Percentiles rank a stretch among this genome's conserved stretches.
Conservation (phyloP, 805 yeast genomes). For the Starmerella cellae region DNA sequence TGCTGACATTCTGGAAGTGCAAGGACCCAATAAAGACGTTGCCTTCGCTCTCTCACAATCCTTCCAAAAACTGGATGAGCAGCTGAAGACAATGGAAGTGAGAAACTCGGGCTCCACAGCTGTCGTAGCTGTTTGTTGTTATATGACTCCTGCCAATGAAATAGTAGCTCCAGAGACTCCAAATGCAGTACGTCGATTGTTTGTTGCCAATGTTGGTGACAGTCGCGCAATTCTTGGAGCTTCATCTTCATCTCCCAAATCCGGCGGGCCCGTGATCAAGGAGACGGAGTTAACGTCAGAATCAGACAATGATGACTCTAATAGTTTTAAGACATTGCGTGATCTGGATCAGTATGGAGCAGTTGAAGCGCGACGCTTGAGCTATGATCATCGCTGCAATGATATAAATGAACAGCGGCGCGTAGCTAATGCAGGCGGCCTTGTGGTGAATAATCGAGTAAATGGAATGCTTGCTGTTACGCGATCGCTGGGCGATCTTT, state of each 20-base stretch:
- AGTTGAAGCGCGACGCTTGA: constrained; percentile 63
- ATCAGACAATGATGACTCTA: constrained; percentile 1
- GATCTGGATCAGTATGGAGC: constrained; percentile 20
- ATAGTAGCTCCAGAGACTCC: constrained; percentile 6
- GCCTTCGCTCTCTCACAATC: constrained; percentile 54
- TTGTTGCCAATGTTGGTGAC: constrained; percentile 94
- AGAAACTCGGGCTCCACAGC: constrained; percentile 91
- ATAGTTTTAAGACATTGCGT: constrained; percentile 9
- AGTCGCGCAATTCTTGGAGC: constrained; percentile 60
- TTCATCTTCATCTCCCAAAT: not conserved
- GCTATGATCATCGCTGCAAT: constrained; percentile 89
- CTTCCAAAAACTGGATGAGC: constrained; percentile 61
- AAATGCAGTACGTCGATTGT: constrained; percentile 44
- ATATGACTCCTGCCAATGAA: constrained; percentile 40
- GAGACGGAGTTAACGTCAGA: not conserved
- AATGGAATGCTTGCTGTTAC: constrained; percentile 94
- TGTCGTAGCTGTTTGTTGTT: constrained; percentile 77
- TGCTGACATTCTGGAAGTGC: constrained; percentile 29
- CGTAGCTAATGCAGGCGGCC: constrained; percentile 67
- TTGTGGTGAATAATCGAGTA: constrained; percentile 79
- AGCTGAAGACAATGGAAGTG: constrained; percentile 44
- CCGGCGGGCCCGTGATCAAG: not conserved
- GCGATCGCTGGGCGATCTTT: constrained; percentile 84
- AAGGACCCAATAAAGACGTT: constrained; percentile 25
- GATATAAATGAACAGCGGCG: constrained; percentile 67